Evolutionary conservation across 306 rosid species (phyloP).

Genomic region (Rosa lucieae): DNA sequence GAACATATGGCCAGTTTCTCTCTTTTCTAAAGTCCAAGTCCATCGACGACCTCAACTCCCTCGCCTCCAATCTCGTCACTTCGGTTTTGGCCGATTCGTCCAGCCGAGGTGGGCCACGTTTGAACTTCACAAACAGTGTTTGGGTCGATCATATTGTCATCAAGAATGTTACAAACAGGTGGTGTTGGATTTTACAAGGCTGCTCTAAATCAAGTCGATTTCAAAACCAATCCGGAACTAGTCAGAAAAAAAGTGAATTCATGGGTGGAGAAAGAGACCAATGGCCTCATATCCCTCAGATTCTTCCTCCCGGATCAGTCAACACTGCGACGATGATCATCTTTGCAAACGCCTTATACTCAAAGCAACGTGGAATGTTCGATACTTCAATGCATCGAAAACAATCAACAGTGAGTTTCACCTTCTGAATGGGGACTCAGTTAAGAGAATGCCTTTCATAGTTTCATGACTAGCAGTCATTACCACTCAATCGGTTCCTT

Average conservation of each 20-base stretch:
- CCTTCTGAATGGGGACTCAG: constrained; percentile 12
- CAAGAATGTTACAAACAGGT: background rate
- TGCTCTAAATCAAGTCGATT: background rate
- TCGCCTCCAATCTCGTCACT: background rate
- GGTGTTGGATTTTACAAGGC: background rate
- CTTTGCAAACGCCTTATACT: constrained; percentile 23
- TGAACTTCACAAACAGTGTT: background rate
- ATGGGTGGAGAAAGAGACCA: background rate
- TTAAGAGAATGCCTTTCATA: background rate
- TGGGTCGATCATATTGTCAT: background rate
- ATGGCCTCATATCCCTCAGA: background rate
- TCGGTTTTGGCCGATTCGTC: background rate
- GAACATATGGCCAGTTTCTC: background rate
- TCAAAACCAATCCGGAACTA: background rate
- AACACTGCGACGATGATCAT: background rate
- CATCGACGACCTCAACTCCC: background rate
- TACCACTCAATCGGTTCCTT: background rate
- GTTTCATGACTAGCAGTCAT: background rate
- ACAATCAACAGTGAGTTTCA: background rate
- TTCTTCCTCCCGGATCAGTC: background rate
- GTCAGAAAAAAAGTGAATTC: background rate
- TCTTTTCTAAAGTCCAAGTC: constrained; percentile 2
- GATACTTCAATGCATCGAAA: background rate
- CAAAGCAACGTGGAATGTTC: background rate
- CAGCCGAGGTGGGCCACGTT: background rate